Evolutionary conservation across 768 basidiomycete genomes (phyloP), one percentile per base, ranked within the genome.

Genomic region (Boletus rex-veris): DNA sequence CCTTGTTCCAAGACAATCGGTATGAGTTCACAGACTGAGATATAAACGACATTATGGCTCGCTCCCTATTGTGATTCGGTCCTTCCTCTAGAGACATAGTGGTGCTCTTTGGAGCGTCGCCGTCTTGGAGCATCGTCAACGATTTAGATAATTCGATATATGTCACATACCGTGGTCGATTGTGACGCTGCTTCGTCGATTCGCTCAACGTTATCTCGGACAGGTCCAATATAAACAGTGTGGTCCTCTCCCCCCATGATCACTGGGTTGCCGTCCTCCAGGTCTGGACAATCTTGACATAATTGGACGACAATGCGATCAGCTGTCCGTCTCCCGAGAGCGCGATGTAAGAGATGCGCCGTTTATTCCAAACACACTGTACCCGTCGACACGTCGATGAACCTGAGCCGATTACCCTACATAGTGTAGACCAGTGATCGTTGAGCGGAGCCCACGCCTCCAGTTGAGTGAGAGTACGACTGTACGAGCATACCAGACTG

Each of bases 201-300:
- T 16, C 4, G 12, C 5, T 12, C 15, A 9, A 35, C 6, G 18
- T 35, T 15, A n/a, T 14, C 37, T 21, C 21, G 3, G 21, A 21
- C 21, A 21, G 21, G 21, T 21, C 21, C 0, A 4, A 24, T 24
- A 4, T 24, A 24, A 24, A 24, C 21, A 4, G 21, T 24, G 21
- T 28, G 2, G 36, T 54, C 52, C 11, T 40, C 47, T 14, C 44
- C 48, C 3, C 56, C 56, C 24, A 40, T 35, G 18, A 50, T 31
- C 36, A 58, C 39, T 45, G 26, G 26, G 58, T 55, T 4, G 14
- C 31, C 7, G 37, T 55, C 18, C 31, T 42, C 64, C 61, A 65
- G 26, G 60, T 4, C 15, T 52, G 58, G 28, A 60, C 53, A 0
- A 60, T 62, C 18, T 36, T 45, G 33, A 55, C 64, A 2, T 24